A percentile compares a stretch with the other conserved stretches of the same genome.
phyloP scores from a whole-genome alignment of 108 stramenopile species.

The Cyclotella cryptica region DNA sequence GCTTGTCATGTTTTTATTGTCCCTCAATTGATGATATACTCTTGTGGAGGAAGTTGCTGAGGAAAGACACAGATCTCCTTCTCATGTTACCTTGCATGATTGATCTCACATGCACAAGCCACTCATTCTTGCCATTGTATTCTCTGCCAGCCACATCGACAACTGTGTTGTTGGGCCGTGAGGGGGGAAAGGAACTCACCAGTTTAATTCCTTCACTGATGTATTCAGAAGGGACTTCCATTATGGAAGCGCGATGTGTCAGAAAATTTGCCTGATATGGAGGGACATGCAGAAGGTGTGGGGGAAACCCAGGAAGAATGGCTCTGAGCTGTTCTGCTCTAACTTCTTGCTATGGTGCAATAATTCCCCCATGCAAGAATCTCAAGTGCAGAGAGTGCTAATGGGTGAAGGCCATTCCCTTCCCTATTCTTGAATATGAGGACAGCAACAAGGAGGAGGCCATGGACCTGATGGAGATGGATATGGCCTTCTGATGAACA shows the following conservation, averaged over 20 bases:
- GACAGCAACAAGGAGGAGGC: too few relatives aligned
- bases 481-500: too few relatives aligned
- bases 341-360: constrained; percentile 10
- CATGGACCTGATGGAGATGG: too few relatives aligned
- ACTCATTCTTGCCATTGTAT: constrained; percentile 1
- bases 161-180: background rate
- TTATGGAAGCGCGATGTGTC: background rate
- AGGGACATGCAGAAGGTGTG: constrained; percentile 10
- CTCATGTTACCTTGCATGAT: background rate
- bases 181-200: background rate
- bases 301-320: background rate
- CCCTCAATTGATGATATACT: background rate
- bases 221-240: constrained; percentile 7
- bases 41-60: constrained; percentile 4
- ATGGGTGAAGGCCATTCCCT: too few relatives aligned
- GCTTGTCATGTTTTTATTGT: constrained; percentile 10
- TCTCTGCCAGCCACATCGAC: background rate
- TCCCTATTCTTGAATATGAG: too few relatives aligned
- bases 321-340: constrained; percentile 3
- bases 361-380: too few relatives aligned
- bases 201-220: background rate
- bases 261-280: constrained; percentile 12
- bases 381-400: too few relatives aligned
- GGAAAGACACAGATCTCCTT: background rate
- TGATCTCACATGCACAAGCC: background rate